A percentile compares a stretch with the other conserved stretches of the same genome.
These are phyloP conservation scores for Gossypium ekmanianum DNA, from an alignment of 345 rosid genomes.

Conservation along the genomic window DNA sequence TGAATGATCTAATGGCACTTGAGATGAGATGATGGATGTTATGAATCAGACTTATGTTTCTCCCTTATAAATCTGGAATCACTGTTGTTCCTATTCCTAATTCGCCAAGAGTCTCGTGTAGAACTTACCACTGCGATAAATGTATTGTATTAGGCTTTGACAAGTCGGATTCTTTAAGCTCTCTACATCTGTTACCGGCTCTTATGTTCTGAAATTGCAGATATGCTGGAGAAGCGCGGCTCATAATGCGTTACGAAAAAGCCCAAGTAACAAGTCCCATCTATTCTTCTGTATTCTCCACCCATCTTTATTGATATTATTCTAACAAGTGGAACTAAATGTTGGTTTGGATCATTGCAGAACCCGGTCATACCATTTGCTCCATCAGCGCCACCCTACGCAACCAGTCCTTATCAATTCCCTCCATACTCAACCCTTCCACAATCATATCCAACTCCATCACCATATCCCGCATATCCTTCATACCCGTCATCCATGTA, in stretches of 20 bases:
- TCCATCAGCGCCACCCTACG: slow-evolving; percentile 23
- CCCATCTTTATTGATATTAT: neutral
- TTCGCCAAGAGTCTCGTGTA: neutral
- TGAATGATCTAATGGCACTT: neutral
- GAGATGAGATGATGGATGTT: too few relatives aligned
- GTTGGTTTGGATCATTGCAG: slow-evolving; percentile 33
- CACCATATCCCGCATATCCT: slow-evolving; percentile 30
- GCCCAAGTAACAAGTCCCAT: slow-evolving; percentile 47
- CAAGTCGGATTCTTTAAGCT: too few relatives aligned
- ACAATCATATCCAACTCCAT: slow-evolving; percentile 14
- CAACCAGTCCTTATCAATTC: slow-evolving; percentile 1
- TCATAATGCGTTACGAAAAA: slow-evolving; percentile 62
- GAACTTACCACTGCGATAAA: too few relatives aligned
- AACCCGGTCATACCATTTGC: slow-evolving; percentile 27
- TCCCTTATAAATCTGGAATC: neutral
- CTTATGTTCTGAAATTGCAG: slow-evolving; percentile 32
- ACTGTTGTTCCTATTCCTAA: neutral
- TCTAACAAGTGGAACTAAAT: slow-evolving; percentile 2
- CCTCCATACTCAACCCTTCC: slow-evolving; percentile 2
- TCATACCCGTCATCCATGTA: slow-evolving; percentile 25
- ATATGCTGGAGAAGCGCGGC: slow-evolving; percentile 73
- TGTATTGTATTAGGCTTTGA: too few relatives aligned
- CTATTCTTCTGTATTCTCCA: neutral
- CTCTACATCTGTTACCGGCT: neutral
- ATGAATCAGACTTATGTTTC: neutral